Conservation (phyloP, 768 basidiomycete genomes). For the Suillus placidus region DNA sequence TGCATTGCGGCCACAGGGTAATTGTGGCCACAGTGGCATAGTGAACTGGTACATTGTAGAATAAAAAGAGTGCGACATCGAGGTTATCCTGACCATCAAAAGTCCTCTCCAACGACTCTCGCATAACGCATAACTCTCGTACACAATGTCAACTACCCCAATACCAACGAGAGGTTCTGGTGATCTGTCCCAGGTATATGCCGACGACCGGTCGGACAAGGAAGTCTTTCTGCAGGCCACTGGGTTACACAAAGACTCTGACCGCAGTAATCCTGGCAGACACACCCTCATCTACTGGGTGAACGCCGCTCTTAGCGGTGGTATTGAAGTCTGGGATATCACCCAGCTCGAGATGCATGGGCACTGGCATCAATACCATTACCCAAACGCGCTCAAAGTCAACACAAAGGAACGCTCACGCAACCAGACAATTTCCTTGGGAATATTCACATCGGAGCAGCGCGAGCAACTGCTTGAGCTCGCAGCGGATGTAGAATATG, state of each 20-base stretch:
- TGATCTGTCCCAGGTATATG: not conserved
- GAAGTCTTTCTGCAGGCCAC: constrained; percentile 27
- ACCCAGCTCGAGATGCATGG: constrained; percentile 24
- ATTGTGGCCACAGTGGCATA: not conserved
- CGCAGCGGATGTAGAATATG: constrained; percentile 29
- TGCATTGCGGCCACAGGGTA: not conserved
- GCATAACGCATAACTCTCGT: not conserved
- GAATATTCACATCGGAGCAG: constrained; percentile 25
- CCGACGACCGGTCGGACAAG: constrained; percentile 29
- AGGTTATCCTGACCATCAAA: not conserved
- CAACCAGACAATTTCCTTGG: constrained; percentile 20
- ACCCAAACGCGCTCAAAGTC: constrained; percentile 32
- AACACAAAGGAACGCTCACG: constrained; percentile 17
- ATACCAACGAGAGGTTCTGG: constrained; percentile 1
- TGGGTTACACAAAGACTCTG: not conserved
- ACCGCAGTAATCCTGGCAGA: constrained; percentile 5
- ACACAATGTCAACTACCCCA: not conserved
- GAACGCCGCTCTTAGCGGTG: constrained; percentile 25
- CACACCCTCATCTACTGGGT: constrained; percentile 30
- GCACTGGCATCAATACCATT: constrained; percentile 23
- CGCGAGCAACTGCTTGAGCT: constrained; percentile 29
- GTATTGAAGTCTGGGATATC: constrained; percentile 31
- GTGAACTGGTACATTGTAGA: not conserved
- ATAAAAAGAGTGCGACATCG: not conserved
- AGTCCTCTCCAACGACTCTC: not conserved